Evolutionary conservation across 2,329 filamentous ascomycete genomes (phyloP).

Genomic region (Ilyonectria destructans): DNA sequence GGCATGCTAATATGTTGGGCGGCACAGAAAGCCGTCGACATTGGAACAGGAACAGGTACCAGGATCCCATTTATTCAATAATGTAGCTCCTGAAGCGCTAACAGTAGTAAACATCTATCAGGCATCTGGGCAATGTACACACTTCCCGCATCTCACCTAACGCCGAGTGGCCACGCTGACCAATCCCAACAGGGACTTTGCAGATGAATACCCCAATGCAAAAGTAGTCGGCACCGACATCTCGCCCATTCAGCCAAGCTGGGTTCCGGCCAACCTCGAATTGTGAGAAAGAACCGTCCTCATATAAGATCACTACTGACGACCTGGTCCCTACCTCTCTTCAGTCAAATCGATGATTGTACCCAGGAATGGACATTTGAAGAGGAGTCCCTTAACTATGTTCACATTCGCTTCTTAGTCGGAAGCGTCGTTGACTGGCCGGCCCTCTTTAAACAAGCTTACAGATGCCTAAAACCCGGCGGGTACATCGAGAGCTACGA

Average conservation of each 20-base stretch:
- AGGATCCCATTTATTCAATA: background rate
- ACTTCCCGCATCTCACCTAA: slow-evolving; percentile 49
- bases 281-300: slow-evolving; percentile 27
- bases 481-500: slow-evolving; percentile 57
- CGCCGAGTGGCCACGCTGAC: background rate
- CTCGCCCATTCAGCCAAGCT: slow-evolving; percentile 69
- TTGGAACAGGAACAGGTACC: slow-evolving; percentile 30
- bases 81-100: background rate
- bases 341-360: slow-evolving; percentile 48
- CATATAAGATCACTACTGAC: background rate
- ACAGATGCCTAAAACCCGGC: slow-evolving; percentile 69
- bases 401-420: slow-evolving; percentile 71
- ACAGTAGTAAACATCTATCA: background rate
- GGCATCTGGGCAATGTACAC: slow-evolving; percentile 60
- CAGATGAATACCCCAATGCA: slow-evolving; percentile 60
- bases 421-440: slow-evolving; percentile 71
- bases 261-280: slow-evolving; percentile 64
- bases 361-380: slow-evolving; percentile 47
- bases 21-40: slow-evolving; percentile 11
- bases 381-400: slow-evolving; percentile 66
- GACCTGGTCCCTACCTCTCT: too few species aligned
- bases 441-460: slow-evolving; percentile 66
- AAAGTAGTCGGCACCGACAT: slow-evolving; percentile 68
- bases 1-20: background rate
- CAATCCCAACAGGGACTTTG: slow-evolving; percentile 61